Conservation (phyloP, 2,329 filamentous ascomycete genomes). For the Mycosphaerella arachidis region DNA sequence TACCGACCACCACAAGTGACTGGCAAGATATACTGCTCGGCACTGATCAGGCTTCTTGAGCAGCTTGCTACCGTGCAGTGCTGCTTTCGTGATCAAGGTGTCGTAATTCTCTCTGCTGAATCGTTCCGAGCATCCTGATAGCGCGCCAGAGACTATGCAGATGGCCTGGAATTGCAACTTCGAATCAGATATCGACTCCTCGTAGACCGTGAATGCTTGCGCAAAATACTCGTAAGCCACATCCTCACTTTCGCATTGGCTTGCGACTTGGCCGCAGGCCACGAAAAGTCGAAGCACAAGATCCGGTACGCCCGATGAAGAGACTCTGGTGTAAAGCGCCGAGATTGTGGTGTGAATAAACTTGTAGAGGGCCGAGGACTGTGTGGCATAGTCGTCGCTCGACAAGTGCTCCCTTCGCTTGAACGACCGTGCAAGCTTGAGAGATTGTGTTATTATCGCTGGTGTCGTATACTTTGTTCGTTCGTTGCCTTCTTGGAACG, state of each 20-base stretch:
- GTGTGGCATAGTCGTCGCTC: conserved; percentile 67
- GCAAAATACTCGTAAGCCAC: conserved; percentile 98
- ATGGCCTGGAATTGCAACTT: conserved; percentile 97
- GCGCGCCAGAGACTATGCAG: conserved; percentile 81
- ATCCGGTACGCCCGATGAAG: conserved; percentile 67
- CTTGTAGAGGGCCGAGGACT: conserved; percentile 81
- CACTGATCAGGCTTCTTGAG: conserved; percentile 98
- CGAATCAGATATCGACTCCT: conserved; percentile 92
- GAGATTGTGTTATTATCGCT: conserved; percentile 79
- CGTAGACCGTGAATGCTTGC: conserved; percentile 96
- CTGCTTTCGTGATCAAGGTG: conserved; percentile 95
- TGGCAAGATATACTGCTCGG: conserved; percentile 90
- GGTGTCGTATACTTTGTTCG: conserved; percentile 94
- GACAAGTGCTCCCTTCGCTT: conserved; percentile 87
- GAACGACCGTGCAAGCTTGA: conserved; percentile 83
- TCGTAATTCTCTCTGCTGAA: conserved; percentile 98
- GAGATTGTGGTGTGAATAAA: conserved; percentile 89
- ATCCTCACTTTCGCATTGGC: conserved; percentile 88
- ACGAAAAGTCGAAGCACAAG: conserved; percentile 85
- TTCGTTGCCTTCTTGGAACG: conserved; percentile 87
- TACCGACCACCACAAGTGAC: conserved; percentile 96
- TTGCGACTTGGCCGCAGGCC: conserved; percentile 85
- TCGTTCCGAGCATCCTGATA: conserved; percentile 75
- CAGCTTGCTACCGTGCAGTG: conserved; percentile 91
- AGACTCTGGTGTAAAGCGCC: conserved; percentile 81